Evolutionary conservation across 139 green algal genomes (phyloP), one percentile per base, ranked within the genome.

Genomic region (Mesostigma viride): DNA sequence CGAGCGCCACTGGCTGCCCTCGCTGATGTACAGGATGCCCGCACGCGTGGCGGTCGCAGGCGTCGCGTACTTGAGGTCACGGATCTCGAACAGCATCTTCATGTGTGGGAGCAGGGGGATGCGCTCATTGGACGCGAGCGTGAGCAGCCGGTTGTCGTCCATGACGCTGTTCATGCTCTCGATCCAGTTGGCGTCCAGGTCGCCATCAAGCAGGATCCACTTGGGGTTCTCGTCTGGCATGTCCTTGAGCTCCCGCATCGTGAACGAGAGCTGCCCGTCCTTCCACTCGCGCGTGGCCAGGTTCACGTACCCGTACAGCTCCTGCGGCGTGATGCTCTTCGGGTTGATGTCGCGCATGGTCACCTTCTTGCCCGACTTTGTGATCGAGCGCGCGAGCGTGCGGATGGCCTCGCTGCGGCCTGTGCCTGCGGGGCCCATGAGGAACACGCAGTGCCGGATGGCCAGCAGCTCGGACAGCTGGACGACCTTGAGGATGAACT

Each of bases 191-290:
- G 89, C 88, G 64, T 96, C 89, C 62, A 96, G 94, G 78, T 96
- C 90, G 33, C 90, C 90, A 60, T 96, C 90, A 47, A 96, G 80
- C 59, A 96, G 87, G 66, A 96, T 95, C 90, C 90, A 96, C 75
- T 96, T 88, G 80, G 95, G 89, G 70, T 85, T 83, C 76, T 85
- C 84, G 59, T 75, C 81, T 60, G 74, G 83, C 78, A 91, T 91
- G 76, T 88, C 88, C 59, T 82, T 78, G 75, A 90, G 86, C 79
- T 92, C 84, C 57, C 88, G 84, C 80, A 91, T 92, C 8, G 82
- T 92, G 22, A 88, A 80, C 5, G 71, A 85, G 68, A 96, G 81
- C n/a, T 95, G 72, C 14, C 90, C 90, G 75, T 96, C 90, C 70
- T 91, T 91, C 90, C 90, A 96, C 76, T 96, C 90, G 45, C 90